Base-by-base conservation (phyloP, 352 stramenopile genomes). In the Thraustochytrium sp. region DNA sequence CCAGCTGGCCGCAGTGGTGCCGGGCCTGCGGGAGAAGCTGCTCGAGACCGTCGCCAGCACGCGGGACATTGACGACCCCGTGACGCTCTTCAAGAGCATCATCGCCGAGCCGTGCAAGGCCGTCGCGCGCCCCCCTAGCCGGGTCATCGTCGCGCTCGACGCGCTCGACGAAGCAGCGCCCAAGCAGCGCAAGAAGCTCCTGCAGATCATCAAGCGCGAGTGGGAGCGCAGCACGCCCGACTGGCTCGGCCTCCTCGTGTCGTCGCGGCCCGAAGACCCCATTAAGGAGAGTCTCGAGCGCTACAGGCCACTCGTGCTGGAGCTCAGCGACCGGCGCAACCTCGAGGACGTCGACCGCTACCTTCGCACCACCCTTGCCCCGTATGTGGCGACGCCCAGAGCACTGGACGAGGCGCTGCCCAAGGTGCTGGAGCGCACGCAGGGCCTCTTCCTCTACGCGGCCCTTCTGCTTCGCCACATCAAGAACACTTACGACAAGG, bases 361-460 rank as follows among this genome's bases (percentile, higher is more conserved):
- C 61, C n/a, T 73, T 13, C 21, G 2, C 16, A 31, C 11, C 26
- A 31, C n/a, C 9, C 51, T 59, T n/a, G 26, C n/a, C 9, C 51
- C 51, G 26, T 59, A 59, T 36, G 31, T 59, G 51, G 16, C 0
- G 21, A 26, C n/a, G 16, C 9, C 9, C 9, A 16, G 26, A 13
- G 51, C n/a, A 26, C 51, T 59, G 16, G 2, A 59, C 11, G 51
- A 59, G 11, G 51, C 51, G 0, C 18, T 29, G 9, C 0, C 1
- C 0, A 51, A 37, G 18, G n/a, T 75, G 63, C 4, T 26, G 5
- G 46, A 55, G 23, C 63, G 63, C 36, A 54, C 63, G 8, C 29
- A 40, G 1, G 63, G 63, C 9, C 40, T 56, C 63, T 75, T 75
- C n/a, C 40, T 75, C 40, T 75, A 75, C 40, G 46, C 63, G 26